phyloP scores from a whole-genome alignment of 2,329 filamentous ascomycete species.

The Aaosphaeria arxii region DNA sequence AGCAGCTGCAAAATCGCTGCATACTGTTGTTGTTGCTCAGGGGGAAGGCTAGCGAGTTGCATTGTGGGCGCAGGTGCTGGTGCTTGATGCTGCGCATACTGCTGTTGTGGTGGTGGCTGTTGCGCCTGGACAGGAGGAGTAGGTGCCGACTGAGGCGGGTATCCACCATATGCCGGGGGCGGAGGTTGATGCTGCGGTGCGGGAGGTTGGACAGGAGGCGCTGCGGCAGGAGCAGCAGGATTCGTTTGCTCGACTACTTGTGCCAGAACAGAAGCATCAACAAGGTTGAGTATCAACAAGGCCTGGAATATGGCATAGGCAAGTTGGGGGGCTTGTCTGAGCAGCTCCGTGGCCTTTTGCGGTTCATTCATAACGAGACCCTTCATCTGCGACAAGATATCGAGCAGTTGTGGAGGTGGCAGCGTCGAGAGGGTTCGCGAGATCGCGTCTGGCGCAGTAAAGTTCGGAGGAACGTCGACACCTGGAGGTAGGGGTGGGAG shows the following conservation, averaged over 20 bases:
- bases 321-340: slow-evolving; percentile 86
- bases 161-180: slow-evolving; percentile 26
- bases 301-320: slow-evolving; percentile 95
- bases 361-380: slow-evolving; percentile 79
- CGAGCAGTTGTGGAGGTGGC: slow-evolving; percentile 83
- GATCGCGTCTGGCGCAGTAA: slow-evolving; percentile 86
- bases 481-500: slow-evolving; percentile 82
- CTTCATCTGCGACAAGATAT: slow-evolving; percentile 94
- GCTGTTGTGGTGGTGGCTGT: slow-evolving; percentile 19
- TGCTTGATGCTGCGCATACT: slow-evolving; percentile 21
- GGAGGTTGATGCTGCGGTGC: slow-evolving; percentile 24
- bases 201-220: slow-evolving; percentile 27
- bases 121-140: slow-evolving; percentile 50
- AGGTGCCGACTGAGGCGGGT: slow-evolving; percentile 46
- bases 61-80: slow-evolving; percentile 47
- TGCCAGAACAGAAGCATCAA: slow-evolving; percentile 78
- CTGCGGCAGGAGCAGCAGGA: slow-evolving; percentile 24
- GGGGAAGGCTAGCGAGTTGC: slow-evolving; percentile 7
- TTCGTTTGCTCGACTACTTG: slow-evolving; percentile 67
- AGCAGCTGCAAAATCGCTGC: slow-evolving; percentile 78
- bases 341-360: slow-evolving; percentile 76
- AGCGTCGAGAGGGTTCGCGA: slow-evolving; percentile 85
- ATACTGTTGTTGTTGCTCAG: slow-evolving; percentile 62
- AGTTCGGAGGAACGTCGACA: slow-evolving; percentile 75
- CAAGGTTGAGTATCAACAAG: slow-evolving; percentile 85